Evolutionary conservation across 805 yeast species (phyloP).

Genomic region (Starmerella roubikii): DNA sequence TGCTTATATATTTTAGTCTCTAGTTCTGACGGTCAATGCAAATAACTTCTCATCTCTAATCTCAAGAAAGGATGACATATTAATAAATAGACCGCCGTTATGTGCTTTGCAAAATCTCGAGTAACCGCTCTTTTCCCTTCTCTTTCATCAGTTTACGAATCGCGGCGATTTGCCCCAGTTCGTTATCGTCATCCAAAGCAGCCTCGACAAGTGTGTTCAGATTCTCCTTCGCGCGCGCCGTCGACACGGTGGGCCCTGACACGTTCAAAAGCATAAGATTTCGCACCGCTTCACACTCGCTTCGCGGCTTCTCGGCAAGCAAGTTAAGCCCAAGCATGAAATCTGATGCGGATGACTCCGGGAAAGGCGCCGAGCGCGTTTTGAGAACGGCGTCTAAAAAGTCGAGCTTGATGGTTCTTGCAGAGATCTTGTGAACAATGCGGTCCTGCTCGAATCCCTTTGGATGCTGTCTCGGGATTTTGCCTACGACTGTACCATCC

Average conservation of each 20-base stretch:
- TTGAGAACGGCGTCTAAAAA: slow-evolving; percentile 43
- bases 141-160: slow-evolving; percentile 48
- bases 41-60: no score
- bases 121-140: slow-evolving; percentile 55
- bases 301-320: slow-evolving; percentile 20
- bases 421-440: slow-evolving; percentile 52
- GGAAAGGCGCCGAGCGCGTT: slow-evolving; percentile 24
- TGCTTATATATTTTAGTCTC: no score
- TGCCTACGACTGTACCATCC: slow-evolving; percentile 6
- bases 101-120: slow-evolving; percentile 36
- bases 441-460: slow-evolving; percentile 27
- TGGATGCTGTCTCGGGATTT: slow-evolving; percentile 11
- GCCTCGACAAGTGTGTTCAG: slow-evolving; percentile 23
- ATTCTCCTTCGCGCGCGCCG: slow-evolving; percentile 21
- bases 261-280: slow-evolving; percentile 28
- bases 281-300: slow-evolving; percentile 25
- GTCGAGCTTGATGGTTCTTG: slow-evolving; percentile 52
- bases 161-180: slow-evolving; percentile 31
- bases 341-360: slow-evolving; percentile 25
- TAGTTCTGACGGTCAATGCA: no score
- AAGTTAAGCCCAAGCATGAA: slow-evolving; percentile 29
- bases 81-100: not conserved
- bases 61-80: no score
- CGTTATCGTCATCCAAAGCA: slow-evolving; percentile 30
- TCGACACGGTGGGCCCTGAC: slow-evolving; percentile 26